Evolutionary conservation across 345 rosid species (phyloP), one percentile per base, ranked within the genome.

Genomic region (Jatropha curcas): DNA sequence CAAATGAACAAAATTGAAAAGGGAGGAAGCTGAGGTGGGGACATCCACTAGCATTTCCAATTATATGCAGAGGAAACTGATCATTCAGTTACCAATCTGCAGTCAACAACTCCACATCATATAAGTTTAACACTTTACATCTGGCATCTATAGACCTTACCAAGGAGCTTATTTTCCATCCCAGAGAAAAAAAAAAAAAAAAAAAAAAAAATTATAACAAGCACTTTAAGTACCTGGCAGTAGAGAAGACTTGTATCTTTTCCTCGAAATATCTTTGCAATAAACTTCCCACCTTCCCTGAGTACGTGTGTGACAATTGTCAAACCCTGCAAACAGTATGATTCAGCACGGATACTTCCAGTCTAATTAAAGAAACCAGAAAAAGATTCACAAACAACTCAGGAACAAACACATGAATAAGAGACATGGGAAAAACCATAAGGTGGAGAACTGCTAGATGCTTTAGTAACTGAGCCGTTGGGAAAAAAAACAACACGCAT

Each of bases 201-300:
- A 16, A n/a, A 41, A 39, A 63, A 16, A 25, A 65, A 48, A 16
- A n/a, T 30, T 71, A 66, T 60, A 62, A 70, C 60, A 61, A 74
- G 66, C 20, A 76, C 48, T 37, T 16, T 43, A 73, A 68, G 71
- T 79, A 95, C 96, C 92, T 95, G 98, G 83, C 94, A 87, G 71
- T 92, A 95, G 33, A 95, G 84, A 56, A 95, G 98, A 84, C 93
- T 90, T 7, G 99, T 92, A 88, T 95, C 99, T 79, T 95, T 95
- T 73, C 99, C 99, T n/a, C 98, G 94, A 79, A 95, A 95, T 78
- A 95, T 91, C 79, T 92, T 95, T 9, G 99, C 90, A 24, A 95
- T 88, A 72, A 92, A 92, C 76, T 86, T 91, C 43, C 98, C 99
- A 79, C 97, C 98, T 84, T 84, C 91, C 87, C 85, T 86, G 70